Evolutionary conservation across 805 yeast genomes (phyloP).

Genomic region (Metschnikowia santaceciliae): DNA sequence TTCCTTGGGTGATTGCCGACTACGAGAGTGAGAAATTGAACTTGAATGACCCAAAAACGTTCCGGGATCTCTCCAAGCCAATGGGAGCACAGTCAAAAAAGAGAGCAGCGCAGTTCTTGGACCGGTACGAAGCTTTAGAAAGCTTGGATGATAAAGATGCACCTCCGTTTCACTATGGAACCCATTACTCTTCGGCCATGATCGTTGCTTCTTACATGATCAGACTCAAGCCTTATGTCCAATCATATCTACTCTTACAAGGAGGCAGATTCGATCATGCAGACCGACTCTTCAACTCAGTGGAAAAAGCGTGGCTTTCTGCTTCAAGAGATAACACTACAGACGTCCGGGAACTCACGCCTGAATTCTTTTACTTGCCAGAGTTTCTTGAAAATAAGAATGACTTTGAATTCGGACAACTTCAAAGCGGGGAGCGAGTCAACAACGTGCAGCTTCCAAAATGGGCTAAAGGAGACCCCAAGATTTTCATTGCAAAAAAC

Average conservation of each 20-base stretch:
- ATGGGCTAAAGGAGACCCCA: conserved; percentile 81
- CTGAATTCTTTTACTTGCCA: conserved; percentile 81
- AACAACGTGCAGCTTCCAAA: conserved; percentile 69
- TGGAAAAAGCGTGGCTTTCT: conserved; percentile 76
- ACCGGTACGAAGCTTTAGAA: conserved; percentile 66
- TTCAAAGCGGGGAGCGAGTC: conserved; percentile 59
- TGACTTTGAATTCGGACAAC: conserved; percentile 62
- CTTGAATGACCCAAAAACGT: conserved; percentile 54
- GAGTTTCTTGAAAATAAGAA: conserved; percentile 70
- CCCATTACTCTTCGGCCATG: conserved; percentile 93
- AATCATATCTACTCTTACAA: conserved; percentile 71
- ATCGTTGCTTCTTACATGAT: conserved; percentile 79
- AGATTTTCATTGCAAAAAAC: conserved; percentile 66
- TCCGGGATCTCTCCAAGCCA: conserved; percentile 76
- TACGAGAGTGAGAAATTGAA: conserved; percentile 71
- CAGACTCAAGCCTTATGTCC: conserved; percentile 75
- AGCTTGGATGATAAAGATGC: conserved; percentile 55
- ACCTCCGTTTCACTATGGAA: conserved; percentile 88
- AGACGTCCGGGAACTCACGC: conserved; percentile 83
- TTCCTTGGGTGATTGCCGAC: conserved; percentile 89
- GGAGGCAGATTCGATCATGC: conserved; percentile 91
- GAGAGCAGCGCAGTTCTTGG: conserved; percentile 61
- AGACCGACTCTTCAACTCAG: conserved; percentile 71
- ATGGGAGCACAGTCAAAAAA: conserved; percentile 81
- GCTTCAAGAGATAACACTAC: conserved; percentile 78